A percentile compares a stretch with the other conserved stretches of the same genome.
These are phyloP conservation scores for Populus trichocarpa DNA, from an alignment of 441 rosid species.

Conservation along the genomic window DNA sequence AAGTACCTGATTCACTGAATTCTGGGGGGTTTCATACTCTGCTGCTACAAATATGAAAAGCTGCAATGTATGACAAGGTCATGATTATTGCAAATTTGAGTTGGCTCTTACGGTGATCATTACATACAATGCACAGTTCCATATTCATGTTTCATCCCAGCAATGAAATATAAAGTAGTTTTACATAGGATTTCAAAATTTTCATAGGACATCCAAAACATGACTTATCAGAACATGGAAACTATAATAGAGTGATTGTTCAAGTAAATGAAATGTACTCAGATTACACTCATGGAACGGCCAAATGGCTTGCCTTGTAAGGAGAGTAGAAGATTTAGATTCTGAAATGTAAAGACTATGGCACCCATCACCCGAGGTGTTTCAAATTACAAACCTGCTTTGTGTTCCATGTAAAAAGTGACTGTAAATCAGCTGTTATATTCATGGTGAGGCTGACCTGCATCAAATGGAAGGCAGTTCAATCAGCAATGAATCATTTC, in stretches of 20 bases:
- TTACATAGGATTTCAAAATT: background rate
- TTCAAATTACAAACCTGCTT: conserved; percentile 62
- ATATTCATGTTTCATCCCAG: background rate
- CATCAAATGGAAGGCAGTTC: conserved; percentile 19
- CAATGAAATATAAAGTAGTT: background rate
- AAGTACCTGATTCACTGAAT: conserved; percentile 79
- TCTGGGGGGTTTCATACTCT: conserved; percentile 72
- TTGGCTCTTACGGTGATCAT: background rate
- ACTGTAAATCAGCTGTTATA: conserved; percentile 76
- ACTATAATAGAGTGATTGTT: background rate
- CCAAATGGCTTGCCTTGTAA: background rate
- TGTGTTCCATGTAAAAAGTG: conserved; percentile 93
- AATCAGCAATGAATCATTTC: conserved; percentile 11
- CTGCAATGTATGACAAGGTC: conserved; percentile 28
- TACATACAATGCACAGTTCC: background rate
- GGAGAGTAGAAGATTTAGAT: background rate
- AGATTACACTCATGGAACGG: background rate
- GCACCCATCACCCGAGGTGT: background rate
- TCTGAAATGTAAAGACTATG: background rate
- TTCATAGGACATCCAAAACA: background rate
- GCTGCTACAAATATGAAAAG: conserved; percentile 85
- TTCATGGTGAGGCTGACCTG: conserved; percentile 92
- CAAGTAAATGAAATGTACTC: too few species aligned
- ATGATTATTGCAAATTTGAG: background rate
- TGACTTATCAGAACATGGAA: background rate